Conservation (phyloP, 768 basidiomycete genomes). For the Leccinum variicolor region DNA sequence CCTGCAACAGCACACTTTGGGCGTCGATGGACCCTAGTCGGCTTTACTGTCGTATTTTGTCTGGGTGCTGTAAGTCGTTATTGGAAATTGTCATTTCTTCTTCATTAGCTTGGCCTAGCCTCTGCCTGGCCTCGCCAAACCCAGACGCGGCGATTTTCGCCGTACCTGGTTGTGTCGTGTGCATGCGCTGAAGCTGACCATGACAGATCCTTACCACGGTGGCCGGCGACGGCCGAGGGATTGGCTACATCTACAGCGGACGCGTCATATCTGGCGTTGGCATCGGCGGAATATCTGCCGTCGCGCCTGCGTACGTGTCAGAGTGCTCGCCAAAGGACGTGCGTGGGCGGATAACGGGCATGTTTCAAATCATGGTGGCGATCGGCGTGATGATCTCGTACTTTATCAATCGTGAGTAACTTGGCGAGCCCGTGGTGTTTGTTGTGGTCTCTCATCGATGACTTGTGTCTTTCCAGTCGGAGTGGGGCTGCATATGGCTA, state of each 20-base stretch:
- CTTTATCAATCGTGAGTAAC: conserved; percentile 67
- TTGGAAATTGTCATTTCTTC: not conserved
- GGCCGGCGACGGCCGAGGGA: conserved; percentile 51
- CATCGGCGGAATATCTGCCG: conserved; percentile 79
- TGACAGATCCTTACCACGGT: conserved; percentile 66
- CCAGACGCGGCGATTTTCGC: not conserved
- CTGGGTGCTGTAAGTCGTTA: conserved; percentile 58
- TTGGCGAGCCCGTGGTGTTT: not conserved
- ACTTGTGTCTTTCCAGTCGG: conserved; percentile 46
- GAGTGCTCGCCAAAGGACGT: conserved; percentile 87
- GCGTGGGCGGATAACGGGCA: conserved; percentile 79
- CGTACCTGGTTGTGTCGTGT: not conserved
- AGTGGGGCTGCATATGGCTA: conserved; percentile 49
- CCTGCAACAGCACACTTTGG: conserved; percentile 54
- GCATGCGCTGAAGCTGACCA: not conserved
- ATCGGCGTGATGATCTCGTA: conserved; percentile 84
- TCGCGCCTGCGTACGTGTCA: conserved; percentile 82
- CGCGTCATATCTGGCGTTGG: conserved; percentile 79
- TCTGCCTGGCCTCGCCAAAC: not conserved
- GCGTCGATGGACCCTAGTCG: conserved; percentile 59
- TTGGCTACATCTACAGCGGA: conserved; percentile 74
- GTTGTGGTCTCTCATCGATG: conserved; percentile 1
- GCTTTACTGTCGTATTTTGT: conserved; percentile 59
- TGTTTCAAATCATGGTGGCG: conserved; percentile 86
- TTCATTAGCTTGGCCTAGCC: conserved; percentile 23